These are phyloP conservation scores for Russula sp. DNA, from an alignment of 768 basidiomycete species.

Conservation along the genomic window DNA sequence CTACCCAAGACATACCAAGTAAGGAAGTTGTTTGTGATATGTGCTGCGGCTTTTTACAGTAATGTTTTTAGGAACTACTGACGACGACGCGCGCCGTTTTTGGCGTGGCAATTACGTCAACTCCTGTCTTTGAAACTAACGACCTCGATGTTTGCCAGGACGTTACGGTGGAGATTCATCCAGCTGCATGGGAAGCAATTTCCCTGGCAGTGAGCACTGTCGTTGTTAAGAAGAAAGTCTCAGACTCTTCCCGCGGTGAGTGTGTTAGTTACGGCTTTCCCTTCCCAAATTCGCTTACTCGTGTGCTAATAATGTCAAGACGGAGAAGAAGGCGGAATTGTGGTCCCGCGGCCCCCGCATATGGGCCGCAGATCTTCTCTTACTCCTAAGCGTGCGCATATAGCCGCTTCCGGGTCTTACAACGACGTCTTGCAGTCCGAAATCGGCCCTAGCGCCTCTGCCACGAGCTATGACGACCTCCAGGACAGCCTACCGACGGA, in stretches of 20 bases:
- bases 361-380: not conserved
- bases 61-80: slow-evolving; percentile 13
- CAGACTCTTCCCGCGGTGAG: slow-evolving; percentile 4
- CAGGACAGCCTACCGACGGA: slow-evolving; percentile 13
- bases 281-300: not conserved
- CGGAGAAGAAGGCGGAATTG: not conserved
- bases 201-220: slow-evolving; percentile 15
- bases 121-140: slow-evolving; percentile 20
- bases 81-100: slow-evolving; percentile 5
- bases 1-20: slow-evolving; percentile 18
- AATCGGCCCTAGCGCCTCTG: slow-evolving; percentile 3
- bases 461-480: slow-evolving; percentile 21
- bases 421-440: slow-evolving; percentile 10
- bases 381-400: slow-evolving; percentile 3
- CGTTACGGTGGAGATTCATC: slow-evolving; percentile 22
- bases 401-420: not conserved
- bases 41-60: not conserved
- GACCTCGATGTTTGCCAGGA: slow-evolving; percentile 26
- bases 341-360: not conserved
- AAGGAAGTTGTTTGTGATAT: not conserved
- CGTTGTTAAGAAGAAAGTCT: not conserved
- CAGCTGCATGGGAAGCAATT: slow-evolving; percentile 21
- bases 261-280: not conserved
- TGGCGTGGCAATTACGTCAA: not conserved
- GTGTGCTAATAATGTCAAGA: not conserved